These are phyloP conservation scores for Nemania diffusa DNA, from an alignment of 2,329 filamentous ascomycete genomes.

Conservation along the genomic window DNA sequence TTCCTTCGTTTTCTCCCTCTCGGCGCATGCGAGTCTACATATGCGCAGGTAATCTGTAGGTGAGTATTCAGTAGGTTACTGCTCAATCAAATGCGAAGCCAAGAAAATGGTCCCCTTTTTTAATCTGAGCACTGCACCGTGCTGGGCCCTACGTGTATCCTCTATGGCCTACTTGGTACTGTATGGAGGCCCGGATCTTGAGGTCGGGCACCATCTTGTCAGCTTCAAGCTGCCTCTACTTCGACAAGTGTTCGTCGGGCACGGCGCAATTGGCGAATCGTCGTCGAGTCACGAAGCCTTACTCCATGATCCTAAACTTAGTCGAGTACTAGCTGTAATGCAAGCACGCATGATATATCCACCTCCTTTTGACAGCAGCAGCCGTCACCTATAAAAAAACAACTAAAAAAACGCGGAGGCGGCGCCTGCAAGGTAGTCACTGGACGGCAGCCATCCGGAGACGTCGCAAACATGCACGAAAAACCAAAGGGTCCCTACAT, in stretches of 20 bases:
- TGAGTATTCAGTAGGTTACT: too few species aligned
- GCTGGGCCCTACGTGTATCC: too few species aligned
- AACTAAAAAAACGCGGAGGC: constrained; percentile 18
- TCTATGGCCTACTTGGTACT: background rate
- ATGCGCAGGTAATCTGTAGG: constrained; percentile 5
- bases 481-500: constrained; percentile 25
- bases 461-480: constrained; percentile 32
- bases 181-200: constrained; percentile 12
- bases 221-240: constrained; percentile 20
- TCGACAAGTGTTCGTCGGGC: constrained; percentile 25
- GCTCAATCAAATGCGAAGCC: constrained; percentile 15
- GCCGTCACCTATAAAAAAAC: constrained; percentile 14
- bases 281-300: background rate
- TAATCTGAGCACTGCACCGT: background rate
- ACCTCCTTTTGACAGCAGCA: constrained; percentile 25
- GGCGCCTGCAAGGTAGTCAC: constrained; percentile 28
- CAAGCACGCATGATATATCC: constrained; percentile 12
- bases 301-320: constrained; percentile 12
- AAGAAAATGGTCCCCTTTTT: constrained; percentile 21
- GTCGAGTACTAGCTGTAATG: background rate
- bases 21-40: background rate
- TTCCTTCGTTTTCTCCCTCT: background rate
- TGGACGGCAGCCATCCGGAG: constrained; percentile 32
- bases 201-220: constrained; percentile 32
- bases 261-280: constrained; percentile 28